These are phyloP conservation scores for Hypoxylon sp. DNA, from an alignment of 2,329 filamentous ascomycete genomes.

Conservation along the genomic window DNA sequence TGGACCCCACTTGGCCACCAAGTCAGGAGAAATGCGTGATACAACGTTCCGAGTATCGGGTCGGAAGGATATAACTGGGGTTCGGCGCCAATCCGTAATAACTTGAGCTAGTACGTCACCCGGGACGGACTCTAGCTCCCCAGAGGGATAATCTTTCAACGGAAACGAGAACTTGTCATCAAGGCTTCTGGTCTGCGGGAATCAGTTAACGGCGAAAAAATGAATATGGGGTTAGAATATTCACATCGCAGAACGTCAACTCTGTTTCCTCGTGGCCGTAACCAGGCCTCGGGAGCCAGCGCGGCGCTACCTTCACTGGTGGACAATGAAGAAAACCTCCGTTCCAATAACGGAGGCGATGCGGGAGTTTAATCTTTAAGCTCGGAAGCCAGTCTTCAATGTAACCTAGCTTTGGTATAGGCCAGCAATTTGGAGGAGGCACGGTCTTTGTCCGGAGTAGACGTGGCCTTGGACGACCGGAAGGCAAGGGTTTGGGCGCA, in stretches of 20 bases:
- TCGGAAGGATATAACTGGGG: conserved; percentile 20
- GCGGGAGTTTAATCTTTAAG: neutral
- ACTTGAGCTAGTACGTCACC: neutral
- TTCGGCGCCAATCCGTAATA: conserved; percentile 18
- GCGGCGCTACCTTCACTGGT: neutral
- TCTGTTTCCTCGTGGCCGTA: conserved; percentile 3
- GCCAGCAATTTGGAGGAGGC: neutral
- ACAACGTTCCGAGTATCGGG: conserved; percentile 17
- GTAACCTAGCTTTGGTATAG: too few relatives aligned
- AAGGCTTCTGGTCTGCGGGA: conserved; percentile 11
- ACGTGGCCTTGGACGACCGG: too few relatives aligned
- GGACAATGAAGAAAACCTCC: conserved; percentile 2
- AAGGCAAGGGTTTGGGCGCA: neutral
- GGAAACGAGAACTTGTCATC: conserved; percentile 23
- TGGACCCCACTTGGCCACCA: conserved; percentile 30
- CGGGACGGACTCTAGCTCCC: conserved; percentile 2
- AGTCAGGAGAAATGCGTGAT: conserved; percentile 24
- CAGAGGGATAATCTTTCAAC: neutral
- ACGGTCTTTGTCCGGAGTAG: conserved; percentile 6
- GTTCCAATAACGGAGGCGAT: neutral
- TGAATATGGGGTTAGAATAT: neutral
- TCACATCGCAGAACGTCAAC: conserved; percentile 20
- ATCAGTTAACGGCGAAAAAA: neutral
- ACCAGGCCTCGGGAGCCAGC: conserved; percentile 1
- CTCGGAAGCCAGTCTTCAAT: neutral